Evolutionary conservation across 495 filamentous ascomycete genomes (phyloP).

Genomic region (Lasiosphaeria hispida): DNA sequence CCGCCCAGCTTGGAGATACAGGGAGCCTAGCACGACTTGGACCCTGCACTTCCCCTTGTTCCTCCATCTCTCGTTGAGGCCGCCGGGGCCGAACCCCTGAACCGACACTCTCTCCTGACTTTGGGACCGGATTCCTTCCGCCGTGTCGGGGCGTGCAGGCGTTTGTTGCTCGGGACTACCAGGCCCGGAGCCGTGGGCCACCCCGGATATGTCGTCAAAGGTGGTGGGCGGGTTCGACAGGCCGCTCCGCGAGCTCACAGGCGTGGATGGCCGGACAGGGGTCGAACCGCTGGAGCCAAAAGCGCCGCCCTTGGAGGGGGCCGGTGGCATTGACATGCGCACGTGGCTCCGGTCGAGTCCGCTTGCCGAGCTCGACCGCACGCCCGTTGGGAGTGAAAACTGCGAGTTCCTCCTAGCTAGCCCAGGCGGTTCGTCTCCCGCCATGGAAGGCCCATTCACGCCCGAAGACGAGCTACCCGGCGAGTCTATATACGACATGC

Average conservation of each 20-base stretch:
- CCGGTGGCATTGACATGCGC: conserved; percentile 79
- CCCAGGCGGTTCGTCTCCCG: conserved; percentile 33
- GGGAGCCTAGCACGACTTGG: conserved; percentile 74
- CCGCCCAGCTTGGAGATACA: conserved; percentile 84
- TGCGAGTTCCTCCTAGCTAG: conserved; percentile 55
- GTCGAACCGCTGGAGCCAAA: conserved; percentile 46
- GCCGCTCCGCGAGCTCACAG: conserved; percentile 42
- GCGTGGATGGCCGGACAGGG: conserved; percentile 52
- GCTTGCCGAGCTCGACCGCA: conserved; percentile 50
- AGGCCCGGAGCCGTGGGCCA: conserved; percentile 22
- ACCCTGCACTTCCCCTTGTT: conserved; percentile 81
- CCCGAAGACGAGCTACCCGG: conserved; percentile 49
- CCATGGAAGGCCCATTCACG: conserved; percentile 36
- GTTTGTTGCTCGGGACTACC: conserved; percentile 33
- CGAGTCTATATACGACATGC: conserved; percentile 73
- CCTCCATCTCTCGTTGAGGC: conserved; percentile 69
- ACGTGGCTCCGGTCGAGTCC: conserved; percentile 47
- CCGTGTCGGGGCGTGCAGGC: conserved; percentile 31
- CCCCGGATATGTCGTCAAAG: conserved; percentile 66
- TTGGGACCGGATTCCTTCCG: conserved; percentile 42
- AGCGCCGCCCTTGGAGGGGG: conserved; percentile 35
- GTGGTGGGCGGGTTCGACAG: conserved; percentile 61
- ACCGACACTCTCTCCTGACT: conserved; percentile 80
- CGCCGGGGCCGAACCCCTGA: conserved; percentile 76
- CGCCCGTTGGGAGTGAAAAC: conserved; percentile 38